Evolutionary conservation across 2,329 filamentous ascomycete species (phyloP).

Genomic region (Sclerotinia subarctica): DNA sequence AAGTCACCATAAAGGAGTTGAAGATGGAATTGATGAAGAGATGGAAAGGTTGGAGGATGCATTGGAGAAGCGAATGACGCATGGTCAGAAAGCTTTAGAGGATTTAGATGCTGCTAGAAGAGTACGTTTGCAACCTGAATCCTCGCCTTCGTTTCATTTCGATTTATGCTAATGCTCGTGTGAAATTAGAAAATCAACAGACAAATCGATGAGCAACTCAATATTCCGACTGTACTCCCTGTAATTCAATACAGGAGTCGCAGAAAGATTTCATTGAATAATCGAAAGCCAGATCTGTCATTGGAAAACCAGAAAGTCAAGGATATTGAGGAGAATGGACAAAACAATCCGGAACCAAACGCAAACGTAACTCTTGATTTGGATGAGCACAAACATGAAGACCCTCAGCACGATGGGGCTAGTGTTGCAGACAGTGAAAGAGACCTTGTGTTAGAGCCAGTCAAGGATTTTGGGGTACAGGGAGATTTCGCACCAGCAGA

Average conservation of each 20-base stretch:
- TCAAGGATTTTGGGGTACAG: background rate
- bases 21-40: constrained; percentile 29
- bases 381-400: background rate
- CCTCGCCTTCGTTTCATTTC: background rate
- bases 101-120: constrained; percentile 33
- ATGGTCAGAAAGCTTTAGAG: constrained; percentile 29
- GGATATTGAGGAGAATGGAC: background rate
- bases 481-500: too few relatives aligned
- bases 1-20: constrained; percentile 24
- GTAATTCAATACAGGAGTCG: constrained; percentile 31
- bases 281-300: background rate
- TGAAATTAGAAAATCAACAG: constrained; percentile 32
- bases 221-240: constrained; percentile 31
- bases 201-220: constrained; percentile 33
- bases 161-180: constrained; percentile 1
- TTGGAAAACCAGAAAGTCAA: background rate
- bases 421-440: background rate
- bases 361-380: background rate
- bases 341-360: background rate
- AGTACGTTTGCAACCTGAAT: constrained; percentile 19
- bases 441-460: background rate
- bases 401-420: background rate
- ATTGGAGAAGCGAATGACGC: constrained; percentile 31
- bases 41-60: constrained; percentile 35
- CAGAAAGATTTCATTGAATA: constrained; percentile 23